phyloP scores from a whole-genome alignment of 2,329 filamentous ascomycete species.

The Fusarium secorum region DNA sequence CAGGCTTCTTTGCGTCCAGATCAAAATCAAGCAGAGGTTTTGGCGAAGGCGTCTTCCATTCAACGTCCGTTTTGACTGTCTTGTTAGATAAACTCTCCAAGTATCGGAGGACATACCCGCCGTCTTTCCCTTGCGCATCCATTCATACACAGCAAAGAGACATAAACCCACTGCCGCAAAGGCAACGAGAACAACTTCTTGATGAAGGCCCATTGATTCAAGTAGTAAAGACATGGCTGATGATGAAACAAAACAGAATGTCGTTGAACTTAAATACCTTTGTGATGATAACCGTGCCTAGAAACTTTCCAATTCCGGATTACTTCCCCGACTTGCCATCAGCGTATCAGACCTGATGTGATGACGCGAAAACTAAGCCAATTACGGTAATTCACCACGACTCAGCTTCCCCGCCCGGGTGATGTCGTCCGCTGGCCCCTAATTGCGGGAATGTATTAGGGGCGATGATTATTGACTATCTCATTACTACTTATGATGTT shows the following conservation, averaged over 20 bases:
- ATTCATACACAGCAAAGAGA: not conserved
- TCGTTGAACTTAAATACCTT: not conserved
- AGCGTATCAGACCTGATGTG: too few relatives aligned
- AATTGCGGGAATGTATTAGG: not conserved
- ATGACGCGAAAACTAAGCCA: not conserved
- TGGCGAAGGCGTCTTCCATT: conserved; percentile 10
- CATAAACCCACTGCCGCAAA: not conserved
- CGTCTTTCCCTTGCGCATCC: not conserved
- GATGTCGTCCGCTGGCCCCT: too few relatives aligned
- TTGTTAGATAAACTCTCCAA: not conserved
- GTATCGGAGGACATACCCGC: not conserved
- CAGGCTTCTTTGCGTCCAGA: conserved; percentile 11
- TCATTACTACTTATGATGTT: not conserved
- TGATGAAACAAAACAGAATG: not conserved
- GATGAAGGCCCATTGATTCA: not conserved
- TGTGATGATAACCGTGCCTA: not conserved
- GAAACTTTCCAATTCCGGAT: conserved; percentile 2
- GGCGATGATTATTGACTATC: not conserved
- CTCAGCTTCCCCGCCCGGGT: not conserved
- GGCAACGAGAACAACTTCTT: not conserved
- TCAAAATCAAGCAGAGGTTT: conserved; percentile 6
- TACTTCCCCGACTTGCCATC: not conserved
- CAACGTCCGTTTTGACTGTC: not conserved
- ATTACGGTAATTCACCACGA: not conserved
- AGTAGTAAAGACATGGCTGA: not conserved